These are phyloP conservation scores for Thoreauomyces humboldtii DNA, from an alignment of 192 early-diverging fungal species.

Conservation along the genomic window DNA sequence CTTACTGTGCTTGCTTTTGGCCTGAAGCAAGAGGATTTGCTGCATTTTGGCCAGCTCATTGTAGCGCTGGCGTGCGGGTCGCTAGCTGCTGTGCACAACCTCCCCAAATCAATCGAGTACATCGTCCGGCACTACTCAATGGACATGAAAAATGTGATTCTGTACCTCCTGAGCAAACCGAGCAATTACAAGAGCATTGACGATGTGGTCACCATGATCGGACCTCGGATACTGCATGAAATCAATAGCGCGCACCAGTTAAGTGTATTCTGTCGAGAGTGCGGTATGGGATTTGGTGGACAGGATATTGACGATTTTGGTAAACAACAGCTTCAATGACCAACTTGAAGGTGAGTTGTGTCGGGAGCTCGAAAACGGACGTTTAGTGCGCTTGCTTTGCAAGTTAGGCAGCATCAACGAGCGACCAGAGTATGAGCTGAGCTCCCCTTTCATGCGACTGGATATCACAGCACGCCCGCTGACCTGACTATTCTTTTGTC, in stretches of 20 bases:
- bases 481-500: too few species aligned
- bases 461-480: too few species aligned
- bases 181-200: conserved; percentile 71
- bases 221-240: conserved; percentile 71
- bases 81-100: conserved; percentile 62
- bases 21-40: conserved; percentile 76
- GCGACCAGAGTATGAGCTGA: conserved; percentile 77
- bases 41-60: conserved; percentile 78
- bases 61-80: conserved; percentile 76
- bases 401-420: conserved; percentile 95
- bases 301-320: too few species aligned
- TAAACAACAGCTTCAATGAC: conserved; percentile 82
- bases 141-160: conserved; percentile 80
- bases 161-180: conserved; percentile 77
- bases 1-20: too few species aligned
- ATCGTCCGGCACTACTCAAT: conserved; percentile 71
- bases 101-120: conserved; percentile 74
- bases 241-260: conserved; percentile 73
- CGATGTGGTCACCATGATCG: conserved; percentile 75
- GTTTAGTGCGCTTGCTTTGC: conserved; percentile 80
- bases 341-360: conserved; percentile 72
- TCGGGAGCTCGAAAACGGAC: conserved; percentile 88
- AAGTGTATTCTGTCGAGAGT: conserved; percentile 9
- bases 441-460: too few species aligned
- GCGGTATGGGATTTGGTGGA: too few species aligned